Evolutionary conservation across 257 asterid species (phyloP).

Genomic region (Nicotiana undulata): DNA sequence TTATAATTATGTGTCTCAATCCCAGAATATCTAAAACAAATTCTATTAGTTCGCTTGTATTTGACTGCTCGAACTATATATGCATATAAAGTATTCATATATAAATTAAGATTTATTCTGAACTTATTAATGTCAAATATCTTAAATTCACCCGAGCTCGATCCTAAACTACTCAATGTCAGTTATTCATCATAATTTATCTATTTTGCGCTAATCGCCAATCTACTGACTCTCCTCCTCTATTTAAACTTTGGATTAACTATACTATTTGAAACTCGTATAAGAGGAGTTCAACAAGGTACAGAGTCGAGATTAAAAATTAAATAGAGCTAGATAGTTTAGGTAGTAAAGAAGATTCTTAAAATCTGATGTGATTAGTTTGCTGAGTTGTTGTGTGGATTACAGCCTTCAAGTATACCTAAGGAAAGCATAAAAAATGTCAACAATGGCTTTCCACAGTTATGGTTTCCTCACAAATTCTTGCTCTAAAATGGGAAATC

Average conservation of each 20-base stretch:
- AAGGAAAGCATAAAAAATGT: constrained; percentile 3
- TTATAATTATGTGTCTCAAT: neutral
- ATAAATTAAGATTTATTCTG: neutral
- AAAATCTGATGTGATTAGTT: neutral
- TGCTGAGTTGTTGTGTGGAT: neutral
- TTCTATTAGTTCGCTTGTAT: no score
- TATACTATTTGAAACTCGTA: neutral
- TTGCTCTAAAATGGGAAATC: constrained; percentile 16
- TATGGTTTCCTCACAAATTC: constrained; percentile 22
- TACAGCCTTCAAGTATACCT: neutral
- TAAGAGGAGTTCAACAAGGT: neutral
- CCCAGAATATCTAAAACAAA: no score
- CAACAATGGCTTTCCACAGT: constrained; percentile 23
- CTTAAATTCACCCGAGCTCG: neutral
- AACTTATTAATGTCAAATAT: neutral
- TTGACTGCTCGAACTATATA: no score
- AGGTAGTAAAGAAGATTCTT: neutral
- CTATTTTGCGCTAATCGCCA: no score
- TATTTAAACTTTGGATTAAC: neutral
- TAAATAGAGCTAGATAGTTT: neutral
- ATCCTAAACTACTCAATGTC: neutral
- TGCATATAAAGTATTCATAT: no score
- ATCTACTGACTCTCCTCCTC: neutral
- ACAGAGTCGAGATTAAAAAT: neutral
- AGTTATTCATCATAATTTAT: no score